Conservation (phyloP, 305 asterid genomes). For the Rubia peregrina region DNA sequence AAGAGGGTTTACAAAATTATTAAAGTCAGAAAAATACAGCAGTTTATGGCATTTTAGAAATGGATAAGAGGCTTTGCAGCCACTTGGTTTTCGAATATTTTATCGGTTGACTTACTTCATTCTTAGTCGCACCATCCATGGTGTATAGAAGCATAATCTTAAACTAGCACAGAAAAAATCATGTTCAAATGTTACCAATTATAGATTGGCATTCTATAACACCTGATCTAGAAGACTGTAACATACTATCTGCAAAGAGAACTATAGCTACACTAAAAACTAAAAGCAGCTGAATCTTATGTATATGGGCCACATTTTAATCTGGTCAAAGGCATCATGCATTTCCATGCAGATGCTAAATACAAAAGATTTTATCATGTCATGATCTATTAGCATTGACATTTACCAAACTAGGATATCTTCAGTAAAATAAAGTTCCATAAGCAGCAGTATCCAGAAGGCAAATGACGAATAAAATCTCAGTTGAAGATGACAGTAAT, state of each 20-base stretch:
- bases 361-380: neutral
- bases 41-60: constrained; percentile 1
- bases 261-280: neutral
- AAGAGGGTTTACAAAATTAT: neutral
- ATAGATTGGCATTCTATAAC: neutral
- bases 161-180: neutral
- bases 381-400: neutral
- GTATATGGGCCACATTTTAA: too few species aligned
- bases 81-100: neutral
- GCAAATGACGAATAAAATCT: neutral
- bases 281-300: neutral
- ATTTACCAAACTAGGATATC: neutral
- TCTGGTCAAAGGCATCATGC: neutral
- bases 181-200: neutral
- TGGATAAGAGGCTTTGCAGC: neutral
- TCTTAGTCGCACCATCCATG: neutral
- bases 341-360: neutral
- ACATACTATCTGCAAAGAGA: neutral
- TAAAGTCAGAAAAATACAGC: neutral
- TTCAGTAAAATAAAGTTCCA: neutral
- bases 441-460: neutral
- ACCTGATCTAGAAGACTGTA: neutral
- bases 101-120: neutral
- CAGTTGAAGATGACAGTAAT: neutral
- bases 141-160: neutral